Conservation (phyloP, 2,329 filamentous ascomycete genomes). For the Aspergillus costaricaensis region DNA sequence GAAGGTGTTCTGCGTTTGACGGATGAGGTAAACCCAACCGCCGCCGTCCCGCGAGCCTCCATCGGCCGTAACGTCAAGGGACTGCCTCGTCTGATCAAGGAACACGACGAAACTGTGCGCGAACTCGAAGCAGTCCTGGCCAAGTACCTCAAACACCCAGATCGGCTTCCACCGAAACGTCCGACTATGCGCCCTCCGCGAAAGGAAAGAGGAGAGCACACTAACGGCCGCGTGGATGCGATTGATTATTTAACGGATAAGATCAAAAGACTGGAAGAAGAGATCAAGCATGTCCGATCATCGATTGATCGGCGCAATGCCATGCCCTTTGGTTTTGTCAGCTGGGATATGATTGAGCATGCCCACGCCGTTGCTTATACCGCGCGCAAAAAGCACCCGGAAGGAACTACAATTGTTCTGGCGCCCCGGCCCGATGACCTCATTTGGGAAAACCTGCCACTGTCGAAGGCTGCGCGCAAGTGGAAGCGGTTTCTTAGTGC, state of each 20-base stretch:
- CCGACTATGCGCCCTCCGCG: constrained; percentile 80
- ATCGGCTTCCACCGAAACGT: constrained; percentile 72
- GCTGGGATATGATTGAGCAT: constrained; percentile 83
- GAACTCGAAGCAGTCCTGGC: constrained; percentile 81
- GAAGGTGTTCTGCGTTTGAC: constrained; percentile 85
- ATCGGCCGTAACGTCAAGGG: constrained; percentile 92
- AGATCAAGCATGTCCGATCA: constrained; percentile 80
- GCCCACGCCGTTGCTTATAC: constrained; percentile 85
- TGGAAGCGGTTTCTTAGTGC: constrained; percentile 78
- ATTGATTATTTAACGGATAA: constrained; percentile 89
- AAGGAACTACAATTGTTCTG: constrained; percentile 73
- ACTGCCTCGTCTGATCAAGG: constrained; percentile 78
- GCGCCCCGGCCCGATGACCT: constrained; percentile 88
- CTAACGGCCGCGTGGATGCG: constrained; percentile 77
- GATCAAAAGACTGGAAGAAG: constrained; percentile 76
- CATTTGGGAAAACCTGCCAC: constrained; percentile 90
- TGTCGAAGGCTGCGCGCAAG: constrained; percentile 67
- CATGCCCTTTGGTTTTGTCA: constrained; percentile 91
- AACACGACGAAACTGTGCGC: constrained; percentile 79
- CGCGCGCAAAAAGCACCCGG: constrained; percentile 75
- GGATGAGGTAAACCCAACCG: constrained; percentile 75
- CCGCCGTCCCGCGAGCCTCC: constrained; percentile 75
- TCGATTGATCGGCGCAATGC: constrained; percentile 84
- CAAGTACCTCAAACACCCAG: constrained; percentile 86
- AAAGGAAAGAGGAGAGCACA: constrained; percentile 70